phyloP scores from a whole-genome alignment of 108 stramenopile genomes.

The Cyclotella kingstonii region DNA sequence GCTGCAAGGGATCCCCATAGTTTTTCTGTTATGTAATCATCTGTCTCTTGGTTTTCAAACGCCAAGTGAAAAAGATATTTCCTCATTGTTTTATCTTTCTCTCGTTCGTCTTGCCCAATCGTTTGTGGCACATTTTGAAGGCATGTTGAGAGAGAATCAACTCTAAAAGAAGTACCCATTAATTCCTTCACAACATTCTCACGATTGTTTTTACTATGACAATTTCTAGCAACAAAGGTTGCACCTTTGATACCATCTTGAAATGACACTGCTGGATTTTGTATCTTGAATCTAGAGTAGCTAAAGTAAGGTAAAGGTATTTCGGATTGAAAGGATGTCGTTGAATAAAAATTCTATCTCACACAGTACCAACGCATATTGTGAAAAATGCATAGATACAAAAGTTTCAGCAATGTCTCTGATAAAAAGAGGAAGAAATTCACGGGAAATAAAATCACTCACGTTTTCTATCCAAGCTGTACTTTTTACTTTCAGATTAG shows the following conservation, averaged over 20 bases:
- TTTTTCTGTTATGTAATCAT: slow-evolving; percentile 73
- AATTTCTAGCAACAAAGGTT: slow-evolving; percentile 67
- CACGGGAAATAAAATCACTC: not conserved
- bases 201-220: slow-evolving; percentile 50
- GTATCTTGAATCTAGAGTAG: slow-evolving; percentile 11
- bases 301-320: slow-evolving; percentile 61
- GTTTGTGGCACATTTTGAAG: slow-evolving; percentile 61
- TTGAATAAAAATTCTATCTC: slow-evolving; percentile 48
- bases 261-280: slow-evolving; percentile 48
- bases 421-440: not conserved
- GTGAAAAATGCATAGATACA: not conserved
- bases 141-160: slow-evolving; percentile 61
- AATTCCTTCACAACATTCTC: slow-evolving; percentile 53
- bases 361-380: not conserved
- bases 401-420: not conserved
- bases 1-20: slow-evolving; percentile 62
- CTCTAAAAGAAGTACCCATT: slow-evolving; percentile 32
- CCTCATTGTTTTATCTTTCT: slow-evolving; percentile 51
- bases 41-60: slow-evolving; percentile 49
- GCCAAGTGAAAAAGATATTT: slow-evolving; percentile 65
- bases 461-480: slow-evolving; percentile 22
- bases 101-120: slow-evolving; percentile 25
- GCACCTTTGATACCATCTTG: slow-evolving; percentile 59
- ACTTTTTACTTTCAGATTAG: not conserved
- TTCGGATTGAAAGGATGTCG: slow-evolving; percentile 70